These are phyloP conservation scores for Ascomycota sp. DNA, from an alignment of 2,329 filamentous ascomycete species.

Conservation along the genomic window DNA sequence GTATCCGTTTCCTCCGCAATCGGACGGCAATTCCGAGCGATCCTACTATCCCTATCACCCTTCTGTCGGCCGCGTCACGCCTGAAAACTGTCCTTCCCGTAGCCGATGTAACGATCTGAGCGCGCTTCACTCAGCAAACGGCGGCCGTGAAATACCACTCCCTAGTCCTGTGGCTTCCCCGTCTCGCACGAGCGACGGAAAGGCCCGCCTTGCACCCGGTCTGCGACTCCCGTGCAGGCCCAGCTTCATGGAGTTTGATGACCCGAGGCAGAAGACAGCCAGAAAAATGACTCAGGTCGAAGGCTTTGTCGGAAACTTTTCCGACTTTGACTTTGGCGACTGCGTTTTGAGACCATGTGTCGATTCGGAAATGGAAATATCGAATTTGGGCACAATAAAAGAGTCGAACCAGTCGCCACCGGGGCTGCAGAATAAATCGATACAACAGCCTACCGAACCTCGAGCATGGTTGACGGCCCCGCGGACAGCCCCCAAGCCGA, in stretches of 20 bases:
- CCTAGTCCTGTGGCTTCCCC: constrained; percentile 26
- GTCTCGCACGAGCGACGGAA: constrained; percentile 8
- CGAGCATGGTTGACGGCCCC: no score
- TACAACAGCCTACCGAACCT: no score
- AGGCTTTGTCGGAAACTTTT: constrained; percentile 17
- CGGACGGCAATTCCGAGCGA: constrained; percentile 9
- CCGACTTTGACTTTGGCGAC: constrained; percentile 18
- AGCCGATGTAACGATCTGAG: constrained; percentile 7
- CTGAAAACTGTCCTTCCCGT: constrained; percentile 4
- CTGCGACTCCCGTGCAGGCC: constrained; percentile 22
- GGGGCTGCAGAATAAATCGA: no score
- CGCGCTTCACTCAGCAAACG: constrained; percentile 8
- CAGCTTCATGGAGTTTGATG: constrained; percentile 23
- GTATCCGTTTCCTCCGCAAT: constrained; percentile 18
- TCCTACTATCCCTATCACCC: constrained; percentile 6
- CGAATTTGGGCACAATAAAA: background rate
- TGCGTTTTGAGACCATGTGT: constrained; percentile 5
- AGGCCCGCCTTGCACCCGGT: no score
- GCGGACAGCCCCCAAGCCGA: no score
- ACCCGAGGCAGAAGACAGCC: constrained; percentile 4
- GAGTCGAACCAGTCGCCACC: background rate
- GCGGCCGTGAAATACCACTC: constrained; percentile 17
- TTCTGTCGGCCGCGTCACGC: background rate
- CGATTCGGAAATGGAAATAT: background rate
- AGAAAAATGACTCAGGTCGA: constrained; percentile 8